A percentile compares a stretch with the other conserved stretches of the same genome.
phyloP scores from a whole-genome alignment of 345 rosid species.

The Salix purpurea region DNA sequence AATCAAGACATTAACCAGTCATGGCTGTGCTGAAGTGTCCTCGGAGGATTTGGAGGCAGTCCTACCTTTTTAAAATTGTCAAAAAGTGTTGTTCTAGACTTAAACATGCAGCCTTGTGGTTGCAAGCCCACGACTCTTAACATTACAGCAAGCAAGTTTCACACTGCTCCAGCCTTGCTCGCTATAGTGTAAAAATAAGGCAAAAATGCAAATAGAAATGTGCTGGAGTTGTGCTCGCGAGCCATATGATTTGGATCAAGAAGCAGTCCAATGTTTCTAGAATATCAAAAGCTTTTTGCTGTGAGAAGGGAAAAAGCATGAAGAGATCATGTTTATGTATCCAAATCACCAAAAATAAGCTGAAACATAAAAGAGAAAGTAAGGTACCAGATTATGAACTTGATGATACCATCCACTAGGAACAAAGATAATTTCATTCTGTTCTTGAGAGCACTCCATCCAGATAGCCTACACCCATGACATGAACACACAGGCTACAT shows the following conservation, averaged over 20 bases:
- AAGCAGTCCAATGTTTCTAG: not conserved
- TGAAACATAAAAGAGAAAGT: slow-evolving; percentile 2
- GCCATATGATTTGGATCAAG: too few relatives aligned
- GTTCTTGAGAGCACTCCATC: slow-evolving; percentile 75
- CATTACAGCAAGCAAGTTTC: too few relatives aligned
- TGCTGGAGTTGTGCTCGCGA: not conserved
- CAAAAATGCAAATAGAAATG: not conserved
- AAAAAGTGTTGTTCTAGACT: too few relatives aligned
- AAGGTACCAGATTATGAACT: slow-evolving; percentile 80
- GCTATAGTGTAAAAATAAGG: not conserved
- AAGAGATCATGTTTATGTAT: not conserved
- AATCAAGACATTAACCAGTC: too few relatives aligned
- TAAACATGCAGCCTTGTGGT: too few relatives aligned
- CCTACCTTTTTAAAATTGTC: too few relatives aligned
- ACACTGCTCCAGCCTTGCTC: not conserved
- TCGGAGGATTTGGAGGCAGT: too few relatives aligned
- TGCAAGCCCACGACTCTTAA: too few relatives aligned
- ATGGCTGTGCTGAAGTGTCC: too few relatives aligned
- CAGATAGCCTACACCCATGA: slow-evolving; percentile 58
- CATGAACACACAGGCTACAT: slow-evolving; percentile 14
- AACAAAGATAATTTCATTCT: slow-evolving; percentile 71
- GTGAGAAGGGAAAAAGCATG: not conserved
- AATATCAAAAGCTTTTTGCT: not conserved
- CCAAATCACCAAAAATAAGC: not conserved
- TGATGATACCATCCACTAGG: slow-evolving; percentile 99